Conservation (phyloP, 2,329 filamentous ascomycete genomes). For the Botrytis porri region DNA sequence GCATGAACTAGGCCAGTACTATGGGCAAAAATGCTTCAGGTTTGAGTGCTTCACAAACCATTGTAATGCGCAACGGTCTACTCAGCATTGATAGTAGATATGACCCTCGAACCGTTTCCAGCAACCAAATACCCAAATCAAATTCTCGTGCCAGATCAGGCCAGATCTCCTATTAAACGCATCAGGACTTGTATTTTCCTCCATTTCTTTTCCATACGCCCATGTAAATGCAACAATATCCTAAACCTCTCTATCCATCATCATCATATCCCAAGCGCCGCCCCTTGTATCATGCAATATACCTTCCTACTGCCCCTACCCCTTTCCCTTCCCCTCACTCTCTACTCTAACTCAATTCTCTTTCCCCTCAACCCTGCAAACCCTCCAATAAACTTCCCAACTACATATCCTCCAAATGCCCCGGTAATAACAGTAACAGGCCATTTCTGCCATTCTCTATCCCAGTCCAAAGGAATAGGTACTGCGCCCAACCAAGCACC, state of each 20-base stretch:
- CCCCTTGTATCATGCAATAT: neutral
- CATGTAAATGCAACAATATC: neutral
- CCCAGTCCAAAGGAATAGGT: slow-evolving; percentile 96
- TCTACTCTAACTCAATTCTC: slow-evolving; percentile 37
- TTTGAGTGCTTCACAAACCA: neutral
- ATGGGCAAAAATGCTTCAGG: too few relatives aligned
- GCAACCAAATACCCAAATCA: neutral
- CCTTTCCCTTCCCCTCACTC: neutral
- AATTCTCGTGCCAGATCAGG: neutral
- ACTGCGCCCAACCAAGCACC: slow-evolving; percentile 93
- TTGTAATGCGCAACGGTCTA: neutral
- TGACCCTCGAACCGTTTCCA: neutral
- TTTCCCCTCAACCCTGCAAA: slow-evolving; percentile 34
- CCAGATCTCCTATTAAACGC: neutral
- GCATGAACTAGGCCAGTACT: neutral
- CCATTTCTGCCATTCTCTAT: slow-evolving; percentile 99
- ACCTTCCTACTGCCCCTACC: neutral
- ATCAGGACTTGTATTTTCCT: neutral
- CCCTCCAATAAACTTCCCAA: slow-evolving; percentile 63
- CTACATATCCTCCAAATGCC: slow-evolving; percentile 71
- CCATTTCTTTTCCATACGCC: slow-evolving; percentile 4
- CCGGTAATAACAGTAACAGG: slow-evolving; percentile 87
- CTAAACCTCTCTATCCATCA: neutral
- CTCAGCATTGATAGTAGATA: neutral
- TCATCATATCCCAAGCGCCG: neutral